Base-by-base conservation (phyloP, 225 moss, liverwort and hornwort genomes). In the Pleurozium schreberi region DNA sequence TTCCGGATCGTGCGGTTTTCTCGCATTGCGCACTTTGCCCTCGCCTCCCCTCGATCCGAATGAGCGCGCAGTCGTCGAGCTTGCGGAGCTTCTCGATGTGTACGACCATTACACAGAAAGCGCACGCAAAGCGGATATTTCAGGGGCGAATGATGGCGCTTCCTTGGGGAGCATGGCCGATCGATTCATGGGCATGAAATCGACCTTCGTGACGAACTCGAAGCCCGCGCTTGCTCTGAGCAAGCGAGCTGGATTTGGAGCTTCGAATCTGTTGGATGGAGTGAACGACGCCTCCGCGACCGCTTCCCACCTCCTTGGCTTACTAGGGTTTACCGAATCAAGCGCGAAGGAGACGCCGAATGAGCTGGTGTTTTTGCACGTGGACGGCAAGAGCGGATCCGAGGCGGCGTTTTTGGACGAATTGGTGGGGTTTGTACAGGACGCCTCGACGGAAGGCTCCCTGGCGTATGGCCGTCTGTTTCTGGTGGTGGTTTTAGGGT, bases 401-500 rank as follows among this genome's bases (percentile, higher is more conserved):
- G 93, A 89, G 77, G 91, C 91, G 14, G 91, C 86, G 38, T 94
- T 96, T 93, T 75, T 96, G 64, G 87, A 99, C 85, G 90, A 90
- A 10, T 87, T 97, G 90, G 76, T 99, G 7, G 95, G 92, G 70
- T 92, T 27, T 43, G 85, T 99, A 15, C 92, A 91, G 65, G 88
- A 93, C 12, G 77, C 88, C 17, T 93, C 95, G 52, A 87, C 90
- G 77, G 94, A 96, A 49, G 99, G 95, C 83, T 96, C 96, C 22
- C 93, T 92, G 47, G 97, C 96, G 78, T 90, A 85, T 23, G 94
- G 92, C 22, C 99, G 94, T 90, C 90, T 99, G 76, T 95, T 97
- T 82, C 90, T 99, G 40, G 90, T 93, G 45, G 92, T 95, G 43
- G 95, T 99, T 34, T 90, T 99, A 86, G 99, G 99, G 76, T 99